Base-by-base conservation (phyloP, 306 rosid species). In the Cajanus cajan region DNA sequence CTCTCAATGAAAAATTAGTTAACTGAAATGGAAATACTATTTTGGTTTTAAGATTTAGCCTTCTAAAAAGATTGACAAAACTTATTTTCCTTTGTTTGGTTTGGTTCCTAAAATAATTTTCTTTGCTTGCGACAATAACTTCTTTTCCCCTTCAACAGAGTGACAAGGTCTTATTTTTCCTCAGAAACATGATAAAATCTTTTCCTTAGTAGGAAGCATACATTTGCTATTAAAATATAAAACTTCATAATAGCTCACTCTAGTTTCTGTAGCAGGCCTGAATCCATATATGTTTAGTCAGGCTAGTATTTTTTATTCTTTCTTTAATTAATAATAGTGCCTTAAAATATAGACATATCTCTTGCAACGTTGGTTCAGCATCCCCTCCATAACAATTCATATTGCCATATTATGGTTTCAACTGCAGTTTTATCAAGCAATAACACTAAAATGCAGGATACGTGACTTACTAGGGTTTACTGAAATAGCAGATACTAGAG, bases 401-500 rank as follows among this genome's bases (percentile, higher is more conserved):
- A 34, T 11, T 18, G 64, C 24, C 81, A 67, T 51, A 40, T 16
- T 12, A 51, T 40, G 68, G 41, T 64, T 68, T 64, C 67, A 67
- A 36, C 62, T 47, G 33, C 45, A 18, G n/a, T 59, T 62, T 28
- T 18, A 73, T 65, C 15, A 59, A 47, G 12, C 51, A 16, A 24
- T 5, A 64, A 55, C 48, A 28, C 33, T 48, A 43, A 48, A 52
- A 76, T 52, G 44, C 4, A 67, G 47, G 65, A 79, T 58, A 16
- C 33, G 21, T 14, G 66, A 90, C 97, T 94, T 89, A 92, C 98
- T 94, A 45, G 97, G 92, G 80, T 89, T 86, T 51, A 92, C 92
- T 43, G 97, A 90, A 58, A 94, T 94, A 73, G 97, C 98, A 45
- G 97, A 90, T 79, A 94, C 67, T 34, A 92, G 85, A 82, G 98